phyloP scores from a whole-genome alignment of 345 rosid species.

The Rhodomyrtus tomentosa region DNA sequence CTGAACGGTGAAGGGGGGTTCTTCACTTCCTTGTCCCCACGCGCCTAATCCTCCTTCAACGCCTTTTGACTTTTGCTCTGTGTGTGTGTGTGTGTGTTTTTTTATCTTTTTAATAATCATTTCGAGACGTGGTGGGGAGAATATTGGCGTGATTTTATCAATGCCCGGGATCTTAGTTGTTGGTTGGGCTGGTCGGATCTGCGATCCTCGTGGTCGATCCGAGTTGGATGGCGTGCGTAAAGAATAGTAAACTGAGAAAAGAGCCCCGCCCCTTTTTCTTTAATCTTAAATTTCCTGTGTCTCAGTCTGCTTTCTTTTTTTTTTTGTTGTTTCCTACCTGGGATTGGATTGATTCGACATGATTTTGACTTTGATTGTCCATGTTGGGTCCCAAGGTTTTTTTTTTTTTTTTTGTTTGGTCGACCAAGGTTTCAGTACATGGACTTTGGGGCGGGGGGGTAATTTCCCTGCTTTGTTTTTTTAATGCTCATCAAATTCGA shows the following conservation, averaged over 20 bases:
- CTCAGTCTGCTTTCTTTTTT: neutral
- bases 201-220: neutral
- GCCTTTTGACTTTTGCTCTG: neutral
- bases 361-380: neutral
- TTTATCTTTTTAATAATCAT: neutral
- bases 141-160: neutral
- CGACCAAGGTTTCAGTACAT: neutral
- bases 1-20: neutral
- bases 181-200: neutral
- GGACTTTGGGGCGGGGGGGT: neutral
- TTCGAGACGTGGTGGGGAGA: neutral
- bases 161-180: neutral
- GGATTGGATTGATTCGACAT: neutral
- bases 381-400: neutral
- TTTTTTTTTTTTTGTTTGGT: no score
- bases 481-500: no score
- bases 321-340: neutral
- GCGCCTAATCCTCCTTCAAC: neutral
- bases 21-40: neutral
- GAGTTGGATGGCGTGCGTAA: neutral
- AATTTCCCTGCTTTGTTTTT: neutral
- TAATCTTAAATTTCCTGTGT: neutral
- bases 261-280: neutral
- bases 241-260: neutral
- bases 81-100: neutral